These are phyloP conservation scores for Mycotypha africana DNA, from an alignment of 371 early-diverging fungal species.

Conservation along the genomic window DNA sequence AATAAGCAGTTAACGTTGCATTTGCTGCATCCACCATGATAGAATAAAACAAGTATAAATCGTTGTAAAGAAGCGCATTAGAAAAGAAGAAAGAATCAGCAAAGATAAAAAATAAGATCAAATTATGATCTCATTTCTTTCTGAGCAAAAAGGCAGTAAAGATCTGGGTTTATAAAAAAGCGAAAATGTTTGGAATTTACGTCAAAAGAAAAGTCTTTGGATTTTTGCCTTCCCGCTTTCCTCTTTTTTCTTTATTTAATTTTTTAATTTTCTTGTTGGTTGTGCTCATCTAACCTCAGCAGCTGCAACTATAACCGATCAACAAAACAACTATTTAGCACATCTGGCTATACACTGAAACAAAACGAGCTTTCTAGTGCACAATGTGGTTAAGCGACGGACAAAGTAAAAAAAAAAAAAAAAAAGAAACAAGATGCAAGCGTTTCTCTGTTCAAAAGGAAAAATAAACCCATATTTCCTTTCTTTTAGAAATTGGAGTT, in stretches of 20 bases:
- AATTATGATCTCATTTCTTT: too few relatives aligned
- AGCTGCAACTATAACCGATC: too few relatives aligned
- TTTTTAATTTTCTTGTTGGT: too few relatives aligned
- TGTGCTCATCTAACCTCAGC: too few relatives aligned
- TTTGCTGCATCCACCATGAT: constrained; percentile 6
- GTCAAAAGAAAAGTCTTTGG: too few relatives aligned
- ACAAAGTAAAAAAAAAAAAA: constrained; percentile 56
- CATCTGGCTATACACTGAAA: background rate
- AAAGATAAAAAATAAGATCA: background rate
- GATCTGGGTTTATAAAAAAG: background rate
- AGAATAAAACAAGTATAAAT: background rate
- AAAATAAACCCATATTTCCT: too few relatives aligned
- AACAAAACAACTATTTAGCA: too few relatives aligned
- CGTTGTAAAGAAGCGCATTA: too few relatives aligned
- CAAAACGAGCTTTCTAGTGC: background rate
- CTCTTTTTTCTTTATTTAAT: background rate
- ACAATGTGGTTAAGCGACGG: constrained; percentile 87
- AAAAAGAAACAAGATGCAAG: background rate
- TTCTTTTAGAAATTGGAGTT: constrained; percentile 85
- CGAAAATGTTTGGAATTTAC: background rate
- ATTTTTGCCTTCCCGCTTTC: too few relatives aligned
- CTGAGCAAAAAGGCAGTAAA: too few relatives aligned
- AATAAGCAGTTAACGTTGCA: constrained; percentile 26
- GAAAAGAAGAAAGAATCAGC: constrained; percentile 1
- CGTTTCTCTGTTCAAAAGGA: too few relatives aligned